Conservation (phyloP, 352 stramenopile genomes). For the Pythium oligandrum region DNA sequence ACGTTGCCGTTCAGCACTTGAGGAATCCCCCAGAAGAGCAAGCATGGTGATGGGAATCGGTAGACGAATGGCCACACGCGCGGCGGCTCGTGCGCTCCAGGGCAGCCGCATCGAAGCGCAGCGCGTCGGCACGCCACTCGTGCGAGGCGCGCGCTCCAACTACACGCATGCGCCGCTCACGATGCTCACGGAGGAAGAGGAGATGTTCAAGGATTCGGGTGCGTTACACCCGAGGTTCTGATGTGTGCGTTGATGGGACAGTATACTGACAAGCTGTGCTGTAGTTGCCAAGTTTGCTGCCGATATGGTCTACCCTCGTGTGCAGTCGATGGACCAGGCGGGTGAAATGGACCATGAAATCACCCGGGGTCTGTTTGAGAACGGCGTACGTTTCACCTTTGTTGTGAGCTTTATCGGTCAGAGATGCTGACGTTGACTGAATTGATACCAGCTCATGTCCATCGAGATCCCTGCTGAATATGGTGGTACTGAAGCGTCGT, state of each 20-base stretch:
- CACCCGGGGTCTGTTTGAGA: conserved; percentile 90
- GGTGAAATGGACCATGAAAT: conserved; percentile 89
- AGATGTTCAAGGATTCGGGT: conserved; percentile 83
- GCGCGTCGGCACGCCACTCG: not conserved
- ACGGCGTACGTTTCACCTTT: conserved; percentile 39
- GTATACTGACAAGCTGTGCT: not conserved
- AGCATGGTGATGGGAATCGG: conserved; percentile 13
- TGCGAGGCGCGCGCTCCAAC: conserved; percentile 10
- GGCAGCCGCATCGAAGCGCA: not conserved
- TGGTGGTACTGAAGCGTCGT: conserved; percentile 90
- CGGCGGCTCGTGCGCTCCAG: conserved; percentile 9
- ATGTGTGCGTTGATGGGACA: too few species aligned
- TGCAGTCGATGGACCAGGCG: conserved; percentile 91
- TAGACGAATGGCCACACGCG: conserved; percentile 11
- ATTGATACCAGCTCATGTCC: conserved; percentile 72
- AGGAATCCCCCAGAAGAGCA: too few species aligned
- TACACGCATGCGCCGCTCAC: conserved; percentile 43
- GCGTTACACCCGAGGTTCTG: conserved; percentile 4
- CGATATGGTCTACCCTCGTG: conserved; percentile 80
- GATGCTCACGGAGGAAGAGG: conserved; percentile 66
- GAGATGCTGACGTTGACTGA: not conserved
- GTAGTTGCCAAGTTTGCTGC: conserved; percentile 82
- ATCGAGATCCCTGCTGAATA: conserved; percentile 94
- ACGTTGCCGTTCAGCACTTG: too few species aligned
- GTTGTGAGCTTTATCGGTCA: too few species aligned